Percentiles rank a stretch among this genome's conserved stretches.
These are phyloP conservation scores for Emmonsiellopsis sp. DNA, from an alignment of 2,329 filamentous ascomycete genomes.

Conservation along the genomic window DNA sequence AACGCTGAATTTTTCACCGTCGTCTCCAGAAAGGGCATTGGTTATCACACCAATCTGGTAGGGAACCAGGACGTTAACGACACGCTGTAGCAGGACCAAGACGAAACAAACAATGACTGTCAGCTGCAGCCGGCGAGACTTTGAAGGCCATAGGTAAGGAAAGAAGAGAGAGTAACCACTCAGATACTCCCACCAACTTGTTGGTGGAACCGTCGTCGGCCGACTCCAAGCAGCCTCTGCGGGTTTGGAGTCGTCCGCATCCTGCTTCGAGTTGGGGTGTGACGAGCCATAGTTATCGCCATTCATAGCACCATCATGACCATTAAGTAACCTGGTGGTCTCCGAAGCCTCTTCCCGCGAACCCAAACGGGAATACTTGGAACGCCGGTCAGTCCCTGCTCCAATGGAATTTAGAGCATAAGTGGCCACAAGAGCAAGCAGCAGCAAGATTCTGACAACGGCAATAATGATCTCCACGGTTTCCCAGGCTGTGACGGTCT, in stretches of 20 bases:
- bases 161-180: conserved; percentile 90
- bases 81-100: conserved; percentile 69
- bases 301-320: conserved; percentile 31
- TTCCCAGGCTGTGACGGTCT: conserved; percentile 35
- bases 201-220: conserved; percentile 73
- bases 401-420: conserved; percentile 45
- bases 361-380: conserved; percentile 19
- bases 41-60: conserved; percentile 72
- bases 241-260: conserved; percentile 34
- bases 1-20: conserved; percentile 45
- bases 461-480: conserved; percentile 44
- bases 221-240: conserved; percentile 75
- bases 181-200: conserved; percentile 94
- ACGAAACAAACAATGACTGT: conserved; percentile 74
- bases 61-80: conserved; percentile 80
- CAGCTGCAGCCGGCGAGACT: conserved; percentile 63
- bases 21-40: conserved; percentile 56
- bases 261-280: conserved; percentile 15
- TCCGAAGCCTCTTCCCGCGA: conserved; percentile 33
- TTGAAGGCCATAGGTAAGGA: conserved; percentile 91
- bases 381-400: conserved; percentile 33
- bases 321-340: conserved; percentile 33
- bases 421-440: conserved; percentile 52
- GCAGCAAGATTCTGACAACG: conserved; percentile 57
- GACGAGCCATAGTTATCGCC: conserved; percentile 45